Conservation (phyloP, 805 yeast species). For the Candida michaelii region DNA sequence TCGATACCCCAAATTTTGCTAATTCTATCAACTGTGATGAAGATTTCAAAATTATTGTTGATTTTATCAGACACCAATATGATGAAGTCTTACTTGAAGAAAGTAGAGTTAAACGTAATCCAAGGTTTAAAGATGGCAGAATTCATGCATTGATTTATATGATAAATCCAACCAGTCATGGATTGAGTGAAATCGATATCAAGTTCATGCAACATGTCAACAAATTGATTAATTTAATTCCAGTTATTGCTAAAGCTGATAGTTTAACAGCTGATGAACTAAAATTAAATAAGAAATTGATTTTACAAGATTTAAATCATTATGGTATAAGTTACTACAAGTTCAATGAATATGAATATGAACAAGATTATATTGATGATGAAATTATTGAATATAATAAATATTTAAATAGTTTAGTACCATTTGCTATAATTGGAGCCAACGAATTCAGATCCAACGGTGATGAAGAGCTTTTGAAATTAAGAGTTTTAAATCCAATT, state of each 20-base stretch:
- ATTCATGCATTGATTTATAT: conserved; percentile 59
- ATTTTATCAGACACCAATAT: conserved; percentile 76
- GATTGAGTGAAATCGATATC: conserved; percentile 42
- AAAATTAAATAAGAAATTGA: conserved; percentile 67
- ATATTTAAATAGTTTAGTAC: conserved; percentile 60
- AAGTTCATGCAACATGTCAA: conserved; percentile 42
- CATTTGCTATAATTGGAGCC: conserved; percentile 71
- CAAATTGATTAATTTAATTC: conserved; percentile 43
- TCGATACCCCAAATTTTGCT: conserved; percentile 86
- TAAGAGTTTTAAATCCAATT: conserved; percentile 47
- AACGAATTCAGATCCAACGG: conserved; percentile 52
- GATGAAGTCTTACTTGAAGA: conserved; percentile 82
- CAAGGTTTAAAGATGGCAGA: conserved; percentile 80
- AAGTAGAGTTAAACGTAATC: conserved; percentile 78
- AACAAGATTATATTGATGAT: conserved; percentile 51
- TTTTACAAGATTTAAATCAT: conserved; percentile 71
- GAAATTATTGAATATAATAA: conserved; percentile 66
- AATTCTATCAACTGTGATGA: conserved; percentile 67
- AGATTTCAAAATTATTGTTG: conserved; percentile 69
- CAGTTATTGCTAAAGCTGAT: conserved; percentile 46
- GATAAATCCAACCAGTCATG: conserved; percentile 48
- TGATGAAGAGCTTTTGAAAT: conserved; percentile 45
- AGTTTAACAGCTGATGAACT: conserved; percentile 46
- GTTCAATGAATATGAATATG: conserved; percentile 62
- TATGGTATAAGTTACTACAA: conserved; percentile 71